Conservation (phyloP, 495 filamentous ascomycete species). For the Daldinia concentrica region DNA sequence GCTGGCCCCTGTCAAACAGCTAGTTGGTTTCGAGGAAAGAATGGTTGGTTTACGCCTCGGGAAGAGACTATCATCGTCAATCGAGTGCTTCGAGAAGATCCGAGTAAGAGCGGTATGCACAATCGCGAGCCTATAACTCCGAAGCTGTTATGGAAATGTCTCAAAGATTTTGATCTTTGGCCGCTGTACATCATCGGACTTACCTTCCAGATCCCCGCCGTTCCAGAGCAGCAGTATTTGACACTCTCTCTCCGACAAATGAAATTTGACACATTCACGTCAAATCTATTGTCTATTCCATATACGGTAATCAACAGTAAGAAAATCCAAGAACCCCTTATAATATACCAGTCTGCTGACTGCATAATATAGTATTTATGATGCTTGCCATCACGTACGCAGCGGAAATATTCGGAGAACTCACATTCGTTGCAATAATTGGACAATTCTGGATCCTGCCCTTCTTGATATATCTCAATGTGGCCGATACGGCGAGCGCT, state of each 20-base stretch:
- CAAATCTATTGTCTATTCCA: conserved; percentile 61
- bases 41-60: conserved; percentile 74
- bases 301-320: conserved; percentile 48
- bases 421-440: conserved; percentile 54
- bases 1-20: conserved; percentile 75
- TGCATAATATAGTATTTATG: conserved; percentile 41
- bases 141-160: conserved; percentile 65
- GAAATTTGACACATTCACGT: conserved; percentile 72
- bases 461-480: conserved; percentile 61
- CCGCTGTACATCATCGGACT: conserved; percentile 74
- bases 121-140: conserved; percentile 70
- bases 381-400: conserved; percentile 58
- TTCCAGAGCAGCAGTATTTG: conserved; percentile 67
- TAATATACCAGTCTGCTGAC: conserved; percentile 24
- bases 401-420: conserved; percentile 57
- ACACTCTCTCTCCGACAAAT: conserved; percentile 69
- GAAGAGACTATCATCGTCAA: conserved; percentile 78
- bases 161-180: conserved; percentile 81
- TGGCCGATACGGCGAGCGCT: conserved; percentile 51
- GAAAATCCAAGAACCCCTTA: background rate
- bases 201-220: conserved; percentile 65
- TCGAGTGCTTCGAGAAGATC: conserved; percentile 75
- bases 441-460: conserved; percentile 64
- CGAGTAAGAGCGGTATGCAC: conserved; percentile 70
- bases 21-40: conserved; percentile 66